Base-by-base conservation (phyloP, 305 asterid species). In the Fraxinus latifolia region DNA sequence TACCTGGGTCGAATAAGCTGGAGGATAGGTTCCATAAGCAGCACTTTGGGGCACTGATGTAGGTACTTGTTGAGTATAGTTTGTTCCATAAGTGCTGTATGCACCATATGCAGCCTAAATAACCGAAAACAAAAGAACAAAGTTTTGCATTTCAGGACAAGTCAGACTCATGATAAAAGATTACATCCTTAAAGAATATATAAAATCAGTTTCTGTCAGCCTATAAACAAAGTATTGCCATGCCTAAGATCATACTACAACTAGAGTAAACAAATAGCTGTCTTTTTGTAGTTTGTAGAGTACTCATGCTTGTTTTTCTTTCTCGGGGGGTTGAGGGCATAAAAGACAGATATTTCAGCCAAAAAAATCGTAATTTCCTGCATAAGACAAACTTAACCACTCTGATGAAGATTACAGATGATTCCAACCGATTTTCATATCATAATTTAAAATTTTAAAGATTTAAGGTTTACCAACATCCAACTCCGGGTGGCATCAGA, bases 1-100 rank as follows among this genome's bases (percentile, higher is more conserved):
- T 89, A 92, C 98, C 97, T 92, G 99, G 34, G 94, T 81, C 44
- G 94, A 90, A 83, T 93, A 93, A 70, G 97, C 81, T 50, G 92
- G 88, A 84, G 98, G 98, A 85, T 96, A 94, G 75, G 93, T 85
- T 84, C 95, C 98, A 82, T 89, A 94, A 25, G 95, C 90, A 42
- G 96, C 92, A 86, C 87, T 87, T 79, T 91, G 97, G 60, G 98
- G 93, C 44, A 87, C 94, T 7, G 98, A 81, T 42, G 93, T 80
- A 58, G 97, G 94, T 19, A 84, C 83, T 85, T 93, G 98, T n/a
- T 96, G 62, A 53, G 62, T 53, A 53, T 53, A 53, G 19, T 90
- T 82, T 33, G 93, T 77, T 58, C 93, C 96, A 29, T 94, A 96
- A 82, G 86, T 81, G 50, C 96, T 91, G 71, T 96, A 93, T 14